phyloP scores from a whole-genome alignment of 768 basidiomycete species.

The Phaeotremella skinneri region DNA sequence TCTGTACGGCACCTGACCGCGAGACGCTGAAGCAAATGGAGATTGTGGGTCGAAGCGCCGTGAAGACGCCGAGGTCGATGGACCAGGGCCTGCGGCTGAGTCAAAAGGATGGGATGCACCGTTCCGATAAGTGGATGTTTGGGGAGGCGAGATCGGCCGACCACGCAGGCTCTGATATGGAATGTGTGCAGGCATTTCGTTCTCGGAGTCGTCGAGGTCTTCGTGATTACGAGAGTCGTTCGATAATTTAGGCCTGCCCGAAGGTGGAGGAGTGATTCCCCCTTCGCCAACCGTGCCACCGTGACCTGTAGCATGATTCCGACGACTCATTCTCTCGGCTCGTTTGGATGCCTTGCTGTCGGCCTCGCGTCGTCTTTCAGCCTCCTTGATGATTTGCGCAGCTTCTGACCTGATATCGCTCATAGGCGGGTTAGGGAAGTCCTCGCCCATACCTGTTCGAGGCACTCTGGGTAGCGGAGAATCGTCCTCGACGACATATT shows the following conservation, averaged over 20 bases:
- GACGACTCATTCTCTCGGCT: constrained; percentile 1
- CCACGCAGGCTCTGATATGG: background rate
- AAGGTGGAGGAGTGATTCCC: background rate
- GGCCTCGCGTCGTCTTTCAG: constrained; percentile 12
- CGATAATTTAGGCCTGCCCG: constrained; percentile 4
- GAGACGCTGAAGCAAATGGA: constrained; percentile 13
- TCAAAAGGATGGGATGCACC: background rate
- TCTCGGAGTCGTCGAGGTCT: constrained; percentile 5
- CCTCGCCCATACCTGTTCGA: constrained; percentile 33
- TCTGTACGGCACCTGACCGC: constrained; percentile 8
- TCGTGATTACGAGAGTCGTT: constrained; percentile 11
- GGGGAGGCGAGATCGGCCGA: background rate
- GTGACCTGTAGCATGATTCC: background rate
- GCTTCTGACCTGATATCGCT: constrained; percentile 29
- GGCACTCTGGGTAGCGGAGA: constrained; percentile 19
- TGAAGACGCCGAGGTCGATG: background rate
- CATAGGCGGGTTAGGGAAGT: constrained; percentile 13
- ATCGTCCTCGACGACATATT: constrained; percentile 17
- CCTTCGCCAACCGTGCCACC: background rate
- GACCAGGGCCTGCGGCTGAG: constrained; percentile 9
- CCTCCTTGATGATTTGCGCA: constrained; percentile 17
- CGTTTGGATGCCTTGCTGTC: background rate
- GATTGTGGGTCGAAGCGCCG: background rate
- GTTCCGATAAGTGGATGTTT: background rate
- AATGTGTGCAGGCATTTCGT: constrained; percentile 9